Evolutionary conservation across 305 asterid genomes (phyloP), one percentile per base, ranked within the genome.

Genomic region (Fraxinus ornus): DNA sequence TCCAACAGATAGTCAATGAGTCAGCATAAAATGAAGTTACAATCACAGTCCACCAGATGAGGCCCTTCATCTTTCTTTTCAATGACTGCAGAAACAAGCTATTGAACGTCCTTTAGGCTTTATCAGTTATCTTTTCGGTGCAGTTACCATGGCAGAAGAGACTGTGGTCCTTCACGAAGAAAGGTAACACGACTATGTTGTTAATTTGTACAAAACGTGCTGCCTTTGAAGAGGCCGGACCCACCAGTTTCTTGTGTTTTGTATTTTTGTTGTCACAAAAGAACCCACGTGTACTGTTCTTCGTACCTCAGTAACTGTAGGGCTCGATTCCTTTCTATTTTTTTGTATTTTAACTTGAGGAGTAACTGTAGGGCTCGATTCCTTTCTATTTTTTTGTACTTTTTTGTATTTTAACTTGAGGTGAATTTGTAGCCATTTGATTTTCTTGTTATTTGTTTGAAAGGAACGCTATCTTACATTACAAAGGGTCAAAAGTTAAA

Each of bases 91-190:
- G 71, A 76, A 62, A 52, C 39, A 44, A 83, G 78, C 71, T 80
- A 70, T 76, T 55, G 72, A 55, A 57, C 83, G 85, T 75, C 78
- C 82, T 84, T 49, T 4, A 49, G 21, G 62, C 62, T 49, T 47
- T 32, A 70, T 75, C 75, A 32, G 80, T 44, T 71, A 76, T 76
- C 39, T 77, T 76, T 81, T 55, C 12, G 19, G 4, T 70, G 33
- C 84, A 77, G 49, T 86, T 79, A 76, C 82, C 80, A 26, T 70
- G 75, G 71, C 85, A 41, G 83, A 79, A 44, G 28, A 83, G 68
- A 83, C 85, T 32, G 35, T 17, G 68, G 52, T 28, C 75, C 78
- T 81, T 32, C 30, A 49, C 60, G 22, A 66, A 55, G 13, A 71
- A 79, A 79, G 86, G 7, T 35, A 76, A 70, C 77, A 22, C 78